Conservation (phyloP, 2,329 filamentous ascomycete genomes). For the Tolypocladium ovalisporum region DNA sequence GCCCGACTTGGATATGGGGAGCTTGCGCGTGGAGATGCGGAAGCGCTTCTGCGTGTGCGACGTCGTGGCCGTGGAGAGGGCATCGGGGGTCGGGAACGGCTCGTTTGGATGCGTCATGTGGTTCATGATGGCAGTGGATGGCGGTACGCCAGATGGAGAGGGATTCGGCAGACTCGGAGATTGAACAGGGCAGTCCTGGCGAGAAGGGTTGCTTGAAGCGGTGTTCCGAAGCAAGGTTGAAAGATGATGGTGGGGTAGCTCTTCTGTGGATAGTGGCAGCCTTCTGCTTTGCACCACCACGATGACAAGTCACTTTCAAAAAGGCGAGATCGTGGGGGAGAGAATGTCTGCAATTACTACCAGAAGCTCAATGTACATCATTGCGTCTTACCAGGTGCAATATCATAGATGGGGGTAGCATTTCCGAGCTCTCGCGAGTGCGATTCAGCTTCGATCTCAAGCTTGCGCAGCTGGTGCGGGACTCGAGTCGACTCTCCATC, state of each 20-base stretch:
- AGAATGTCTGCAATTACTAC: background rate
- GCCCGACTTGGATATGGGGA: constrained; percentile 85
- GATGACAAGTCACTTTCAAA: too few species aligned
- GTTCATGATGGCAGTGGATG: constrained; percentile 19
- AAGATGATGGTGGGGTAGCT: background rate
- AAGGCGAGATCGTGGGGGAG: background rate
- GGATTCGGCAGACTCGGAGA: background rate
- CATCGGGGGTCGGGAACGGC: constrained; percentile 40
- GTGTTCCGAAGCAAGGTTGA: background rate
- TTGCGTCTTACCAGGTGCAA: too few species aligned
- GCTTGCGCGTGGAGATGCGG: constrained; percentile 71
- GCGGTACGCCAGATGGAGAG: too few species aligned
- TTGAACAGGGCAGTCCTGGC: background rate
- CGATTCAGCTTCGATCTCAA: background rate
- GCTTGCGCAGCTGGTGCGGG: too few species aligned
- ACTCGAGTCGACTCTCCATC: background rate
- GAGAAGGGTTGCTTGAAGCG: background rate
- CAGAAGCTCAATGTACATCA: background rate
- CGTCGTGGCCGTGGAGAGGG: constrained; percentile 42
- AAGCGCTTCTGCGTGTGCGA: constrained; percentile 54
- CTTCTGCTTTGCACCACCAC: background rate
- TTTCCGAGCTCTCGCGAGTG: background rate
- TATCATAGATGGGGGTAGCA: too few species aligned
- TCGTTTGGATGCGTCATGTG: constrained; percentile 33
- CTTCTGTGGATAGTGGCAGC: background rate